Percentiles rank a stretch among this genome's conserved stretches.
Evolutionary conservation across 2,329 filamentous ascomycete species (phyloP).

Genomic region (Escovopsis sp.): DNA sequence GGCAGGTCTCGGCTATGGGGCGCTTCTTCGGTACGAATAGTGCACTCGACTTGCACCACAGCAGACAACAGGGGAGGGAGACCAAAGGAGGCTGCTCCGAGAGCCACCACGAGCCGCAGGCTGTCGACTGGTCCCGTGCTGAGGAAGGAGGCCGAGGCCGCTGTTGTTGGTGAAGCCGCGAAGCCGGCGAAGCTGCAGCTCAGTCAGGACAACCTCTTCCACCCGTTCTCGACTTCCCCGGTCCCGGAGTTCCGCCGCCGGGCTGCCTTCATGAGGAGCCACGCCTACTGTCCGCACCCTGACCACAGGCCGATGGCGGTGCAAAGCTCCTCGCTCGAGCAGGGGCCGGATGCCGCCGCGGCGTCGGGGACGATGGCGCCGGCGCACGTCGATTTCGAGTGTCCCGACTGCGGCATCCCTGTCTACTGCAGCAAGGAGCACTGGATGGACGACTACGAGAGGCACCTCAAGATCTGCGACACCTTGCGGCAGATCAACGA

Average conservation of each 20-base stretch:
- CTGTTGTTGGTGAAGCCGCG: slow-evolving; percentile 11
- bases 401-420: slow-evolving; percentile 87
- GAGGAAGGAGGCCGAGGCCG: slow-evolving; percentile 14
- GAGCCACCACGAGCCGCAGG: slow-evolving; percentile 9
- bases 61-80: too few relatives aligned
- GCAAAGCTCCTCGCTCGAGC: slow-evolving; percentile 46
- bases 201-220: slow-evolving; percentile 72
- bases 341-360: slow-evolving; percentile 41
- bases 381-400: slow-evolving; percentile 81
- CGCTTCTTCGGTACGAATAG: slow-evolving; percentile 13
- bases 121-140: slow-evolving; percentile 16
- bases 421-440: slow-evolving; percentile 90
- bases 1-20: slow-evolving; percentile 12
- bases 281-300: slow-evolving; percentile 86
- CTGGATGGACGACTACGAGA: slow-evolving; percentile 91
- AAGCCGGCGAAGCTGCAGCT: slow-evolving; percentile 25
- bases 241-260: slow-evolving; percentile 75
- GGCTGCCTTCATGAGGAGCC: slow-evolving; percentile 80
- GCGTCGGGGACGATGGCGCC: slow-evolving; percentile 45
- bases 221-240: slow-evolving; percentile 78
- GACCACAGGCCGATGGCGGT: slow-evolving; percentile 64
- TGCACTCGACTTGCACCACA: slow-evolving; percentile 16
- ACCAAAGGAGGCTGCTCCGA: slow-evolving; percentile 8
- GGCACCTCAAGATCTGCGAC: slow-evolving; percentile 84
- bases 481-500: slow-evolving; percentile 87